phyloP scores from a whole-genome alignment of 306 rosid genomes.

The Fragaria vesca region DNA sequence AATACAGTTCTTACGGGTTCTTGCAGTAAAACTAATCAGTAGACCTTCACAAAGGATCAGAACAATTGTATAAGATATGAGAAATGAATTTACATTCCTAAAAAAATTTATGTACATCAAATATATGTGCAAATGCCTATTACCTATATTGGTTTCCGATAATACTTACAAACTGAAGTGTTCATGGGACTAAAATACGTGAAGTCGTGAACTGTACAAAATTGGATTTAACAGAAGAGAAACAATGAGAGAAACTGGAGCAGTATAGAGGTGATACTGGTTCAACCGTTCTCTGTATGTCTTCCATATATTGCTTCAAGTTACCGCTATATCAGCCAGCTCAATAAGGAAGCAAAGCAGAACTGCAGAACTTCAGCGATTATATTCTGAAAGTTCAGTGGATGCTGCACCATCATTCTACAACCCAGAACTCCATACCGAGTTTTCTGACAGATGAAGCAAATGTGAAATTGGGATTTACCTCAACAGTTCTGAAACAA shows the following conservation, averaged over 20 bases:
- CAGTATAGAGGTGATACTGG: conserved; percentile 11
- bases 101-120: neutral
- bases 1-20: neutral
- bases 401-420: neutral
- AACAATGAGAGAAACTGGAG: neutral
- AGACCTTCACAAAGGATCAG: neutral
- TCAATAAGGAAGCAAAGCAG: neutral
- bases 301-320: conserved; percentile 27
- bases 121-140: neutral
- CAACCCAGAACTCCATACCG: neutral
- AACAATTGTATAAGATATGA: neutral
- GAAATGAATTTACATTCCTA: neutral
- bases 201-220: conserved; percentile 12
- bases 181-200: neutral
- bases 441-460: neutral
- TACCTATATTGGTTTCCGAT: conserved; percentile 12
- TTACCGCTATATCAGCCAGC: conserved; percentile 28
- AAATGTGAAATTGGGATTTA: conserved; percentile 28
- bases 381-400: neutral
- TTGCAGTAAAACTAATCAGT: neutral
- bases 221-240: neutral
- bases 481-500: conserved; percentile 31
- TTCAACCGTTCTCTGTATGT: conserved; percentile 22
- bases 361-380: conserved; percentile 14
- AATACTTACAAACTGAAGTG: neutral